Percentiles rank a stretch among this genome's conserved stretches.
Evolutionary conservation across 768 basidiomycete genomes (phyloP).

Genomic region (Tricholoma furcatifolium): DNA sequence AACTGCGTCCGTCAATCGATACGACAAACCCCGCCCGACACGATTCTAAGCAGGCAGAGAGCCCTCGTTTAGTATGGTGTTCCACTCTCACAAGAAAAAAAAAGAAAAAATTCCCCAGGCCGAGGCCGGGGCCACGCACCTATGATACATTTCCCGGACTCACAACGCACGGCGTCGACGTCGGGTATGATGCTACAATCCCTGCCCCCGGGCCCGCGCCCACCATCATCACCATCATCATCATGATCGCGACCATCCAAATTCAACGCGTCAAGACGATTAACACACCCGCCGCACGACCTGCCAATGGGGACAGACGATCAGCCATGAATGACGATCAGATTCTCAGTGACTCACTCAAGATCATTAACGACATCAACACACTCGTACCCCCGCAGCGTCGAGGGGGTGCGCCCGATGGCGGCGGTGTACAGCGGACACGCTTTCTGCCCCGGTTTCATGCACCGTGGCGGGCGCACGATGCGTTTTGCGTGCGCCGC

Average conservation of each 20-base stretch:
- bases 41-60: neutral
- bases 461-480: neutral
- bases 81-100: too few relatives aligned
- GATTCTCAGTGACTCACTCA: slow-evolving; percentile 5
- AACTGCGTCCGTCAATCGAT: neutral
- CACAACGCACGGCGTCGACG: slow-evolving; percentile 37
- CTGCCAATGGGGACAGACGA: too few relatives aligned
- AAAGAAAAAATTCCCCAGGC: neutral
- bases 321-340: too few relatives aligned
- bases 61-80: neutral
- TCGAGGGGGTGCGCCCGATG: neutral
- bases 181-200: slow-evolving; percentile 46
- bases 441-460: slow-evolving; percentile 1
- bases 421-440: slow-evolving; percentile 8
- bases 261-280: slow-evolving; percentile 8
- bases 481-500: neutral
- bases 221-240: too few relatives aligned
- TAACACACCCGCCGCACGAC: slow-evolving; percentile 30
- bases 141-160: slow-evolving; percentile 33
- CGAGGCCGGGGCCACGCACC: too few relatives aligned
- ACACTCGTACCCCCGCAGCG: slow-evolving; percentile 5
- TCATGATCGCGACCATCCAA: too few relatives aligned
- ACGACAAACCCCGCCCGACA: neutral
- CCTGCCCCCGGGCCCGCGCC: slow-evolving; percentile 27
- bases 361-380: slow-evolving; percentile 3